phyloP scores from a whole-genome alignment of 148 eudicot species.

The Euryodendron excelsum region DNA sequence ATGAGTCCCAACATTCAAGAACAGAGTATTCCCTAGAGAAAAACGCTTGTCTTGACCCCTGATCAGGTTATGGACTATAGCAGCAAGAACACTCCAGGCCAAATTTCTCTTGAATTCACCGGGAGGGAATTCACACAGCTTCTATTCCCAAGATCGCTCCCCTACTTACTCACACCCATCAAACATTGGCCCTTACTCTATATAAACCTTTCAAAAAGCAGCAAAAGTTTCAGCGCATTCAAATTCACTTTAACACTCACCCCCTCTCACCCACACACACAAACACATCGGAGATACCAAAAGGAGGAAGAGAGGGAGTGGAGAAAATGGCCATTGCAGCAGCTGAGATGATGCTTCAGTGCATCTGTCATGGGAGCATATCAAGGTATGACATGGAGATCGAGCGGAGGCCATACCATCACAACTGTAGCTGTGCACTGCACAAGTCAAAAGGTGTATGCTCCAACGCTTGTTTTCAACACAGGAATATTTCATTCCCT shows the following conservation, averaged over 20 bases:
- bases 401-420: constrained; percentile 44
- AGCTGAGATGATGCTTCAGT: constrained; percentile 22
- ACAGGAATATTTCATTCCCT: constrained; percentile 15
- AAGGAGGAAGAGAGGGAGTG: neutral
- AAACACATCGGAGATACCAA: neutral
- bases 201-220: too few relatives aligned
- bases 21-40: too few relatives aligned
- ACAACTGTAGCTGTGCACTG: constrained; percentile 43
- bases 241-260: neutral
- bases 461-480: constrained; percentile 9
- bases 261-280: neutral
- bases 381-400: constrained; percentile 30
- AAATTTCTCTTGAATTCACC: too few relatives aligned
- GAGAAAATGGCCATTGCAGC: constrained; percentile 25
- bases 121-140: too few relatives aligned
- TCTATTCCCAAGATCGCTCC: too few relatives aligned
- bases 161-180: too few relatives aligned
- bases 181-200: too few relatives aligned
- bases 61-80: too few relatives aligned
- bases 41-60: too few relatives aligned
- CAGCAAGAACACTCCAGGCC: too few relatives aligned
- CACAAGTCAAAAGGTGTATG: constrained; percentile 27
- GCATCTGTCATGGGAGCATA: neutral
- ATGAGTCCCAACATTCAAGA: too few relatives aligned
- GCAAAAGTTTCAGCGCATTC: neutral